Evolutionary conservation across 148 eudicot genomes (phyloP), one percentile per base, ranked within the genome.

Genomic region (Rhododendron williamsianum): DNA sequence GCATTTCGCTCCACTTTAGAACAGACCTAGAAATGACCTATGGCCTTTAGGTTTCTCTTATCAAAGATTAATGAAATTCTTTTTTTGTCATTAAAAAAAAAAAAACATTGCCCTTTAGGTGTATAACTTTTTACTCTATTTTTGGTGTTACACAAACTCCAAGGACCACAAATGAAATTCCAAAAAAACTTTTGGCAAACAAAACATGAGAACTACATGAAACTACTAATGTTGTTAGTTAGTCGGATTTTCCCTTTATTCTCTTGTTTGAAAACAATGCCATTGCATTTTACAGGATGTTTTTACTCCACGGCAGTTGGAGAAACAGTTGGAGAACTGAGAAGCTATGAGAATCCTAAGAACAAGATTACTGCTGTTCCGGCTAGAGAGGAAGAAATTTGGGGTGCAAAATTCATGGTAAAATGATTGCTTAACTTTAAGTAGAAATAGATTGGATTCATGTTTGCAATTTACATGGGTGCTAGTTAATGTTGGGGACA

Each of bases 331-430:
- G 76, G 76, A 71, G 21, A 12, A 33, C 84, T 96, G 88, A 93
- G 91, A 91, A 90, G 99, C 90, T 96, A 91, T 78, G 99, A 96
- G 89, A 93, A 96, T 88, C 99, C 99, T 38, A 96, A 95, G 85
- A 94, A 91, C 93, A 96, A 92, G 91, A 91, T 96, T 81, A 96
- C 99, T 23, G 99, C 98, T 85, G 86, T 95, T 90, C 97, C 97
- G 2, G 98, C 95, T 1, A 89, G 91, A 33, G 99, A 96, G 80
- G 99, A 96, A 82, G 99, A 96, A 72, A 95, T 96, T 25, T 95
- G 99, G 96, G 99, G 99, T n/a, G 99, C 99, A 35, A 96, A 95
- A 69, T 96, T 92, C 89, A 93, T 93, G 98, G 99, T 96, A 94
- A 83, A 23, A 2, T 36, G 2, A 23, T 30, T 35, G 19, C 16